Base-by-base conservation (phyloP, 768 basidiomycete species). In the Coprinellus micaceus region DNA sequence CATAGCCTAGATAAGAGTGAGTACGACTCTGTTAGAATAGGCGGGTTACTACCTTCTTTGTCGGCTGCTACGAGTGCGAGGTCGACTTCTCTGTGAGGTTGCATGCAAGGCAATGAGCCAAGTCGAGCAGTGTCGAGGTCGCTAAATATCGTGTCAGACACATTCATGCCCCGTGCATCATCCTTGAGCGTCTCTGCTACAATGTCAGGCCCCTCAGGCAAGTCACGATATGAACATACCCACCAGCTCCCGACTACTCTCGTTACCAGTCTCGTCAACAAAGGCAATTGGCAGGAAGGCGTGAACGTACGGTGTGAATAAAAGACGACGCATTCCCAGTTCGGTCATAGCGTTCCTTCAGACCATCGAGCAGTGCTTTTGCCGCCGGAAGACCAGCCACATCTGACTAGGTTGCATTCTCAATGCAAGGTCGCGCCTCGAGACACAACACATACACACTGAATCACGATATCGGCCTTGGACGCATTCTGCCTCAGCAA, bases 71-170 rank as follows among this genome's bases (percentile, higher is more conserved):
- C 69, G 37, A 84, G 54, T 4, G 66, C 62, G 21, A 79, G 62
- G 57, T 85, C 85, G 2, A 85, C 79, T 17, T 70, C 57, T 39
- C 81, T 77, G 60, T 84, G 82, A 0, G 70, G 68, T 53, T 77
- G 77, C 3, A 74, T 77, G 5, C 61, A 63, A 2, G 82, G 73
- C 7, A 84, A 60, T 1, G 72, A 61, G 48, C 77, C 79, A 17
- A 85, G 67, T 54, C 71, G 71, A 13, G 71, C 67, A 2, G 75
- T 58, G 53, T 84, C 71, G n/a, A 76, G 57, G 64, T 86, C 82
- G 17, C 72, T 75, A 64, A 79, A 83, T 15, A 84, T 66, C 1
- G 58, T 67, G 2, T 75, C 67, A 3, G 74, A 69, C 0, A 67
- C 57, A 48, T 62, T 64, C 58, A 75, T 67, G 3, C 82, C 83